Base-by-base conservation (phyloP, 2,329 filamentous ascomycete genomes). In the Colletotrichum nymphaeae region DNA sequence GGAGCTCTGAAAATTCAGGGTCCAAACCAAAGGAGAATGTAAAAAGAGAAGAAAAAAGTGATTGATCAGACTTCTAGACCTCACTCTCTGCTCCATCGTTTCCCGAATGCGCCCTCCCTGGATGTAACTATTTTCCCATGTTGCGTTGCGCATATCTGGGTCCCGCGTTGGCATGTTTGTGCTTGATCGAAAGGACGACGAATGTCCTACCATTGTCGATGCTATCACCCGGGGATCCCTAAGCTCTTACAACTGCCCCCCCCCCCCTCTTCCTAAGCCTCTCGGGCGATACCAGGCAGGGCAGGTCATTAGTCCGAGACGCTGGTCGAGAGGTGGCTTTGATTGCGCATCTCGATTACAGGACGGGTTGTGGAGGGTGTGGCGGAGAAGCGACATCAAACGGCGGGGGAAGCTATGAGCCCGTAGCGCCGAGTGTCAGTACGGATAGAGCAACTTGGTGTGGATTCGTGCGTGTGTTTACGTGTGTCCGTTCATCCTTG, bases 271-370 rank as follows among this genome's bases (percentile, higher is more conserved):
- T 46, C 37, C 35, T 7, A 6, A 16, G 35, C 35, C 35, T 42
- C 35, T 16, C 28, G 24, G 49, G 35, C 22, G 28, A 30, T 7
- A n/a, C 19, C 37, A 59, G 30, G 12, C 22, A 64, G 70, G 30
- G 19, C 28, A 64, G 70, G 30, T 70, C 67, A 70, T 73, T 67
- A 73, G 70, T 73, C 70, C 70, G 70, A 73, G 70, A 70, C 70
- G 70, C 67, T 63, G 70, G 70, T 60, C 42, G 9, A 62, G 60
- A 69, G 67, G 64, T 56, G 67, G 66, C 69, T 30, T 52, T 73
- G 35, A 60, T 73, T 65, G 67, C 55, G 46, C 46, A 62, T 70
- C 66, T 73, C 66, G 52, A 70, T 70, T 70, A 60, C 46, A 73
- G 67, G 70, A 64, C 22, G 64, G 24, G 57, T 53, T 42, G 69